Evolutionary conservation across 805 yeast species (phyloP).

Genomic region (Saccharomycopsis vini): DNA sequence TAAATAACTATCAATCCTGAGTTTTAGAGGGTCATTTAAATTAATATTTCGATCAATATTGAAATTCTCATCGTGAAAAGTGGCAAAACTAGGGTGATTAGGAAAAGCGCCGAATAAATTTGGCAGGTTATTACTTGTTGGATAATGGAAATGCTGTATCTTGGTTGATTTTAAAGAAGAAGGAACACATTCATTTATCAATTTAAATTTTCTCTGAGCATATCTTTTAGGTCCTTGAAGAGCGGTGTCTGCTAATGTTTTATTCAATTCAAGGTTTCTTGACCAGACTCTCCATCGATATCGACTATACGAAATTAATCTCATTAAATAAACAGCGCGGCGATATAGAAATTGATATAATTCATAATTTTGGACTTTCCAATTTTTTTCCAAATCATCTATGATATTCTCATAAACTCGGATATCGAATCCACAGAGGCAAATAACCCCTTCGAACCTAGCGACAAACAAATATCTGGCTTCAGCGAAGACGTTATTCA

Average conservation of each 20-base stretch:
- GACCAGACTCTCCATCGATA: constrained; percentile 4
- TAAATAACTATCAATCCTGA: neutral
- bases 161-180: neutral
- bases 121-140: neutral
- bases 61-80: neutral
- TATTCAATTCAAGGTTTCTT: neutral
- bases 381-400: neutral
- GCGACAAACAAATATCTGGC: constrained; percentile 3
- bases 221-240: neutral
- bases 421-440: constrained; percentile 3
- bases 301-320: constrained; percentile 5
- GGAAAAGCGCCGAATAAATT: neutral
- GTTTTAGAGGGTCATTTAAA: neutral
- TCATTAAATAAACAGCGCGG: constrained; percentile 1
- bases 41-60: neutral
- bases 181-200: neutral
- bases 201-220: neutral
- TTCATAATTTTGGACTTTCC: constrained; percentile 1
- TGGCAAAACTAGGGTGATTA: neutral
- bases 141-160: constrained; percentile 1
- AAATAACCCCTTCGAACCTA: constrained; percentile 9
- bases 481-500: constrained; percentile 6
- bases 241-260: neutral
- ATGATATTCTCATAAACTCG: neutral
- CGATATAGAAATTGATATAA: constrained; percentile 7